Evolutionary conservation across 108 stramenopile species (phyloP).

Genomic region (Cyclotella baltica): DNA sequence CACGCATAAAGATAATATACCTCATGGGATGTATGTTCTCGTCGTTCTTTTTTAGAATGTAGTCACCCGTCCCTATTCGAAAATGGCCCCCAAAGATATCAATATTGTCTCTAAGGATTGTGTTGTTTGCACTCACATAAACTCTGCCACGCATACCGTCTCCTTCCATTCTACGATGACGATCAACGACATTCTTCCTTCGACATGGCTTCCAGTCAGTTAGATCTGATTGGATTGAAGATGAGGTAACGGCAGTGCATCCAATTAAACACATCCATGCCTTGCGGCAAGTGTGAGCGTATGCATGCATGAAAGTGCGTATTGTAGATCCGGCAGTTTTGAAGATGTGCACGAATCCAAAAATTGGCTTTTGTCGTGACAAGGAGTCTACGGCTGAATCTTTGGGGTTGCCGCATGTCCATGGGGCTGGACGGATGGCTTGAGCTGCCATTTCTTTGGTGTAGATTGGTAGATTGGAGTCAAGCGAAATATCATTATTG

Average conservation of each 20-base stretch:
- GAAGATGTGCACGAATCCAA: slow-evolving; percentile 67
- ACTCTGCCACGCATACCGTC: background rate
- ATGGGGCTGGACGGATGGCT: slow-evolving; percentile 33
- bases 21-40: slow-evolving; percentile 12
- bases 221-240: slow-evolving; percentile 6
- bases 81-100: slow-evolving; percentile 63
- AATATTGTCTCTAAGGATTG: slow-evolving; percentile 37
- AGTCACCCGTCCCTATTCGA: slow-evolving; percentile 42
- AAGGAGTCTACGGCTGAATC: slow-evolving; percentile 21
- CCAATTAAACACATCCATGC: slow-evolving; percentile 34
- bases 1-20: slow-evolving; percentile 58
- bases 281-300: slow-evolving; percentile 49
- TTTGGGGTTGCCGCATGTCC: slow-evolving; percentile 34
- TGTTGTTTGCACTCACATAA: slow-evolving; percentile 5
- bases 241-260: slow-evolving; percentile 2
- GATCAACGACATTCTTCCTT: slow-evolving; percentile 24
- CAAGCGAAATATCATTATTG: background rate
- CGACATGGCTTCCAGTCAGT: slow-evolving; percentile 27
- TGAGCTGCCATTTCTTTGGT: slow-evolving; percentile 21
- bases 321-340: slow-evolving; percentile 70
- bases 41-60: slow-evolving; percentile 5
- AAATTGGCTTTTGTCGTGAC: slow-evolving; percentile 37
- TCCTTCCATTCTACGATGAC: slow-evolving; percentile 3
- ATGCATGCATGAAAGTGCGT: slow-evolving; percentile 48
- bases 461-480: slow-evolving; percentile 12